Conservation (phyloP, 2,329 filamentous ascomycete species). For the Calonectria fujianensis region DNA sequence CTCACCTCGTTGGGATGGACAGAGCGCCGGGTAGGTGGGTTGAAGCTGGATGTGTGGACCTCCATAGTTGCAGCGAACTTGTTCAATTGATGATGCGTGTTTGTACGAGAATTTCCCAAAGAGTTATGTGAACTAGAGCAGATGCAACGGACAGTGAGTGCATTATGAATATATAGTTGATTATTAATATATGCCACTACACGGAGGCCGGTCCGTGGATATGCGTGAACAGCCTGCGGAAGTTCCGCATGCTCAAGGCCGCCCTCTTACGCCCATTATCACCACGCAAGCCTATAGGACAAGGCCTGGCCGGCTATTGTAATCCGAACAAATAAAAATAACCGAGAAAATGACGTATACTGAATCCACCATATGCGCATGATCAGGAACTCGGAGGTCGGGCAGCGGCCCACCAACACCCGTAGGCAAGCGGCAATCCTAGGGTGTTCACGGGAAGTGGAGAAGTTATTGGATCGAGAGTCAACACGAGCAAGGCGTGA, state of each 20-base stretch:
- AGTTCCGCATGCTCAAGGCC: neutral
- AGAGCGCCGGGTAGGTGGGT: constrained; percentile 8
- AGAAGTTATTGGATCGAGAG: neutral
- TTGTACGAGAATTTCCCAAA: too few relatives aligned
- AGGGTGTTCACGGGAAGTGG: constrained; percentile 4
- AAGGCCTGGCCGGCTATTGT: neutral
- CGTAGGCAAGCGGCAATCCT: neutral
- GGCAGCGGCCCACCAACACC: constrained; percentile 15
- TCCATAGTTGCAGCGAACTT: neutral
- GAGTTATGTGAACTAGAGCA: neutral
- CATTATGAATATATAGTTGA: too few relatives aligned
- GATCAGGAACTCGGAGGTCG: neutral
- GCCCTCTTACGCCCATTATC: neutral
- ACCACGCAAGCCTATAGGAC: too few relatives aligned
- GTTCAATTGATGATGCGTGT: too few relatives aligned
- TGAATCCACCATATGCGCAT: neutral
- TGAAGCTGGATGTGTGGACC: constrained; percentile 2
- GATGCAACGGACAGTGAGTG: too few relatives aligned
- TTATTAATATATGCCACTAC: neutral
- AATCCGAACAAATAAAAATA: neutral
- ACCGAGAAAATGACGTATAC: neutral
- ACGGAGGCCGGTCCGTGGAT: neutral
- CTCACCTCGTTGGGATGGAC: constrained; percentile 3
- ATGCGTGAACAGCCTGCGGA: constrained; percentile 9
- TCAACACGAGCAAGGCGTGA: neutral